Evolutionary conservation across 306 rosid species (phyloP), one percentile per base, ranked within the genome.

Genomic region (Vicia faba): DNA sequence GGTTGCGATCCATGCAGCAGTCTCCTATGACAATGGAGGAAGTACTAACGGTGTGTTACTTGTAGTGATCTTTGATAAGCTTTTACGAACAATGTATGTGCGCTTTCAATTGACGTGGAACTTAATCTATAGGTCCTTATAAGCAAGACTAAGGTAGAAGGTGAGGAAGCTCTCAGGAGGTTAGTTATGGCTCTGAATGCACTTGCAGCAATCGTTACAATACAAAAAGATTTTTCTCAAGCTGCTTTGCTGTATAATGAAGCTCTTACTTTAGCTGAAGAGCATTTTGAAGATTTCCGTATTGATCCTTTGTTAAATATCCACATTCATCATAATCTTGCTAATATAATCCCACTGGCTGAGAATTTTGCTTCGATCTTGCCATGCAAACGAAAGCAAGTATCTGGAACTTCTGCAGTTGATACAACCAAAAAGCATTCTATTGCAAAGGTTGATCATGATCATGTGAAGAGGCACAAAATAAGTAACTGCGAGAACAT

Each of bases 11-110:
- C 74, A 75, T 93, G 75, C 98, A 93, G 70, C 96, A 88, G 73
- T 77, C 91, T 46, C 98, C 98, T 13, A 93, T 93, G 98, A 88
- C 97, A 44, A 93, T 93, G 97, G 98, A 84, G 82, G 97, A 89
- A 80, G 87, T 92, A 83, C 73, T 92, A 64, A 86, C 80, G 98
- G 96, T 92, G 50, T 63, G 76, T 69, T 53, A 69, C 59, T 33
- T 59, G 64, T 71, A 62, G 66, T 36, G 20, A 45, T 59, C 68
- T 43, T 25, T 71, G 25, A 4, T 68, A 43, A 70, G 70, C 38
- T 56, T 56, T 40, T 29, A 10, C 67, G n/a, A 70, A 31, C 38
- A 46, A 29, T 48, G 10, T 62, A 23, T 5, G 0, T 8, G 38
- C 2, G 9, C 29, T 71, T 41, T 75, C 55, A 64, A 36, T 76